Base-by-base conservation (phyloP, 352 stramenopile genomes). In the Thraustochytrium sp. region DNA sequence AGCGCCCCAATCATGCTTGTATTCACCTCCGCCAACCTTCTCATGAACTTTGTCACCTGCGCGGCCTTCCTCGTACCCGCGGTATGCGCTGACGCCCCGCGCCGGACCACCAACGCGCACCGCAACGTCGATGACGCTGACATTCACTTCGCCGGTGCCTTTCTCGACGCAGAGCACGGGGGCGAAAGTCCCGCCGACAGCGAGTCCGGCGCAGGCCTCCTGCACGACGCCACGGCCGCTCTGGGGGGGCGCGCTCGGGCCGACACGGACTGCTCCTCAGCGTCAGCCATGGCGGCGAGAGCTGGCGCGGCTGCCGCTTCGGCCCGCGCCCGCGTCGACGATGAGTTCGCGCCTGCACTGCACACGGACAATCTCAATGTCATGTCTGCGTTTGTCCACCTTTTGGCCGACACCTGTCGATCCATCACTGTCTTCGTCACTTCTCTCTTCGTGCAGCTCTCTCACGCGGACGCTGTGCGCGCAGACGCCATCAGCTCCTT, bases 391-490 rank as follows among this genome's bases (percentile, higher is more conserved):
- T 78, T 84, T 40, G 42, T 84, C 21, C 75, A 84, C 40, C 59
- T 84, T 5, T 16, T 44, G 9, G 75, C 75, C 9, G 75, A 84
- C 36, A 84, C 75, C 21, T n/a, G 16, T 18, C 75, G 75, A 9
- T 76, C 75, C n/a, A 64, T 84, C n/a, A 84, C 75, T n/a, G 75
- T 84, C 29, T 62, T 84, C 23, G 36, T 84, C n/a, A 84, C 61
- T 38, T 73, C 75, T 3, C n/a, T 84, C 11, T 51, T 55, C 11
- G 61, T 84, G 0, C 8, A 83, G 36, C 8, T 61, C 0, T 31
- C 55, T 18, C 18, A 77, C 26, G 75, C 8, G 3, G 75, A 84
- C 55, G 40, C 44, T 82, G 61, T 80, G 5, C 36, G 46, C 26
- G 75, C 75, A 18, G 75, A 84, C 31, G 75, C 75, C 9, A 40